phyloP scores from a whole-genome alignment of 2,329 filamentous ascomycete genomes.

The Graphium sp. region DNA sequence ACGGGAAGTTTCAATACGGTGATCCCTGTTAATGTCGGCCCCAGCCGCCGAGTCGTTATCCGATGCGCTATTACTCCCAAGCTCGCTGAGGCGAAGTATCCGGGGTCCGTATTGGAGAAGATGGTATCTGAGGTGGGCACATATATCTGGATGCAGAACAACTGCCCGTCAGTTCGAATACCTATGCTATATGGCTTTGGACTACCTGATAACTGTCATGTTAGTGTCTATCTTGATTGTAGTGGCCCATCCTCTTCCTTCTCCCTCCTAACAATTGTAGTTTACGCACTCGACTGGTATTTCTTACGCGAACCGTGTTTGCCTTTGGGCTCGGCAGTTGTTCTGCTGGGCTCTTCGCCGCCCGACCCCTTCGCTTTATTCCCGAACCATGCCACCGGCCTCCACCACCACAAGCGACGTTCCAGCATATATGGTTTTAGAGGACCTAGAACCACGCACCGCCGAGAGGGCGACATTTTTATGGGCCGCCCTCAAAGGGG shows the following conservation, averaged over 20 bases:
- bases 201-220: conserved; percentile 5
- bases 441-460: conserved; percentile 8
- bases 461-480: conserved; percentile 10
- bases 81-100: conserved; percentile 8
- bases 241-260: neutral
- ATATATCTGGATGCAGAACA: conserved; percentile 15
- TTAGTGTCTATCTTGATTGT: conserved; percentile 5
- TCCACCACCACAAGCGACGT: conserved; percentile 2
- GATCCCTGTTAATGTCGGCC: conserved; percentile 6
- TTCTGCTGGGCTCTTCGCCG: conserved; percentile 4
- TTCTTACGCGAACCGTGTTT: conserved; percentile 3
- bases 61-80: conserved; percentile 6
- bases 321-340: conserved; percentile 3
- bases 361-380: conserved; percentile 8
- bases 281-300: conserved; percentile 6
- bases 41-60: neutral
- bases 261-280: conserved; percentile 3
- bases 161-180: conserved; percentile 12
- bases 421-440: conserved; percentile 9
- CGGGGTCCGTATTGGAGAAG: conserved; percentile 15
- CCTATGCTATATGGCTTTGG: conserved; percentile 9
- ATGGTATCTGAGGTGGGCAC: conserved; percentile 14
- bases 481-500: conserved; percentile 5
- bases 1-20: conserved; percentile 8
- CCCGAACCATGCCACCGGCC: too few relatives aligned